These are phyloP conservation scores for Stachybotrys chartarum DNA, from an alignment of 2,329 filamentous ascomycete genomes.

Conservation along the genomic window DNA sequence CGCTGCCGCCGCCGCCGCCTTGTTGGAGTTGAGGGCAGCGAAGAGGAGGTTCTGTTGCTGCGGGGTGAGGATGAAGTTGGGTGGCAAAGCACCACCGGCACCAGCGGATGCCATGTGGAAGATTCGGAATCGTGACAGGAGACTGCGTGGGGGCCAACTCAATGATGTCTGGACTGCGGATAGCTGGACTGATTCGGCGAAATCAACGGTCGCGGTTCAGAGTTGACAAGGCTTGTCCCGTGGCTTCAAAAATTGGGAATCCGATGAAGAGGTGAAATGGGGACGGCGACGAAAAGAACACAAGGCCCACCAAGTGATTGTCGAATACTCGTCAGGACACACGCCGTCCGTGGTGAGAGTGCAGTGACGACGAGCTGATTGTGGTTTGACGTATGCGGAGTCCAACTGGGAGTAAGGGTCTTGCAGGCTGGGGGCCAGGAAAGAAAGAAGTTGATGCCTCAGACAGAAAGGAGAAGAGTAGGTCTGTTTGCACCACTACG, in stretches of 20 bases:
- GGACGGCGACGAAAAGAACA: neutral
- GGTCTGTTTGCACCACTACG: neutral
- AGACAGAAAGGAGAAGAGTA: neutral
- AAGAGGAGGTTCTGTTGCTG: conserved; percentile 72
- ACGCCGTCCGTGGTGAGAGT: too few species aligned
- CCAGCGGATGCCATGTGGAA: conserved; percentile 43
- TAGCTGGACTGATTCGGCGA: neutral
- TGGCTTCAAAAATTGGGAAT: too few species aligned
- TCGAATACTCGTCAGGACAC: too few species aligned
- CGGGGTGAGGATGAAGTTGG: conserved; percentile 63
- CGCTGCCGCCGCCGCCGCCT: conserved; percentile 19
- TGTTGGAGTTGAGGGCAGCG: conserved; percentile 69
- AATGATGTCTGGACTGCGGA: neutral
- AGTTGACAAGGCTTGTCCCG: neutral
- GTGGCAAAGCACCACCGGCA: conserved; percentile 32
- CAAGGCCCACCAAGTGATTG: too few species aligned
- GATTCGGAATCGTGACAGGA: neutral
- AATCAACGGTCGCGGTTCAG: neutral
- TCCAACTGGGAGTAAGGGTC: neutral
- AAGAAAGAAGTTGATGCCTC: neutral
- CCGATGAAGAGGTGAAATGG: neutral
- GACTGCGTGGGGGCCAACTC: neutral
- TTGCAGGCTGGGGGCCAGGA: neutral
- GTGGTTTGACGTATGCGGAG: neutral
- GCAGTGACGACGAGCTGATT: neutral